Evolutionary conservation across 2,329 filamentous ascomycete genomes (phyloP).

Genomic region (Claviceps monticola): DNA sequence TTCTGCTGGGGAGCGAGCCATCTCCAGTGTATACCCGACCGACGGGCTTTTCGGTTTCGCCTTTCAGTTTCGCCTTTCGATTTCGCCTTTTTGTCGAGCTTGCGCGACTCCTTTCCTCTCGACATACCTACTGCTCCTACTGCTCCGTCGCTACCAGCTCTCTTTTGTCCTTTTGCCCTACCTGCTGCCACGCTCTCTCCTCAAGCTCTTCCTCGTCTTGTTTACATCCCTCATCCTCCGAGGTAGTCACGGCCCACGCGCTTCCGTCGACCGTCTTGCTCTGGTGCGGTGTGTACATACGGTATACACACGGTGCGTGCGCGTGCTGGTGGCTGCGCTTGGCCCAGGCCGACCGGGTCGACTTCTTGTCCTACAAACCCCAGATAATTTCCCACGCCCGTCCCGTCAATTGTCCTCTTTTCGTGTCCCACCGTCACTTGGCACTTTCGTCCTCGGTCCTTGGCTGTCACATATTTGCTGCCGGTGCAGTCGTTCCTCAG

Average conservation of each 20-base stretch:
- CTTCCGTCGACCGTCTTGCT: background rate
- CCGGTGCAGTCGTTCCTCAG: conserved; percentile 5
- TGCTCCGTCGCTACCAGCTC: conserved; percentile 4
- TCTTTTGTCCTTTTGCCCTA: background rate
- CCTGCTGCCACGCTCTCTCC: background rate
- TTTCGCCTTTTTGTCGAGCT: background rate
- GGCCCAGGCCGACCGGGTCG: conserved; percentile 7
- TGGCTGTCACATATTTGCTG: conserved; percentile 5
- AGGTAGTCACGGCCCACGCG: conserved; percentile 6
- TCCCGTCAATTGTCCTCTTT: conserved; percentile 12
- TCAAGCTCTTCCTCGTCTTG: background rate
- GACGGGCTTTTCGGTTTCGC: background rate
- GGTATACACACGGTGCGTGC: background rate
- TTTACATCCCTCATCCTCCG: background rate
- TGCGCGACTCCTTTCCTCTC: background rate
- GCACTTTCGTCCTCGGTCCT: conserved; percentile 7
- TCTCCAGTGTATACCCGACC: conserved; percentile 6
- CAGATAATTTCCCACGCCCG: conserved; percentile 13
- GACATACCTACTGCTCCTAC: background rate
- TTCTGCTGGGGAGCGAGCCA: conserved; percentile 1
- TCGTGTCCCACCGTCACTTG: conserved; percentile 12
- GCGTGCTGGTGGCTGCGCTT: conserved; percentile 9
- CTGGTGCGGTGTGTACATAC: background rate
- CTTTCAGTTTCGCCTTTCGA: too few relatives aligned
- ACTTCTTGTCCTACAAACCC: conserved; percentile 12